Evolutionary conservation across 108 stramenopile genomes (phyloP), one percentile per base, ranked within the genome.

Genomic region (Discostella stelligeroides): DNA sequence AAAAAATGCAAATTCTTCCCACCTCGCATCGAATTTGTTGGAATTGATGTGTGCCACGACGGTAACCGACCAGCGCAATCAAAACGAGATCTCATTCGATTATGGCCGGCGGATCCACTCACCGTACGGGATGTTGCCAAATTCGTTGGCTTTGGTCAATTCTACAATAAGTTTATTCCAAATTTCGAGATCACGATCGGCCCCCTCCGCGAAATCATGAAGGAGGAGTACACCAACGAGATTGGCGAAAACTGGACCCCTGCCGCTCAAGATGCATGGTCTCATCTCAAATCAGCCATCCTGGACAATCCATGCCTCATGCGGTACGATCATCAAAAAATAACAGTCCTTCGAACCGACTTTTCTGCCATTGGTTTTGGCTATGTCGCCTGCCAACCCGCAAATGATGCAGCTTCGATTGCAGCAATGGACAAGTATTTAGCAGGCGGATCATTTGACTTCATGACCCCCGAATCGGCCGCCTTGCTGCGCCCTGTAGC

Each of bases 11-110:
- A 20, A 9, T 67, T n/a, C n/a, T n/a, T n/a, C n/a, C n/a, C n/a
- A n/a, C n/a, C n/a, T n/a, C n/a, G n/a, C n/a, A n/a, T n/a, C 12
- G 66, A 67, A 30, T 67, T 67, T 23, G 66, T 54, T 15, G 66
- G 66, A 8, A 40, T 54, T 7, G 53, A 55, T 50, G 53, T 67
- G 9, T 62, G 40, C 41, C 1, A 9, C 1, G 23, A 62, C 11
- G 42, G 60, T 13, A 62, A 43, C 21, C 42, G 39, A 30, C 66
- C 66, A 21, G 63, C 63, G 50, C 25, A 24, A 15, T 64, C 63
- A n/a, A 64, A 64, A 20, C 51, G 55, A 21, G 15, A 55, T 4
- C 51, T 67, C 4, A 51, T 67, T 2, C 37, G 38, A 12, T 9
- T 48, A 18, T 66, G 64, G 64, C 64, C n/a, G n/a, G n/a, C 49